These are phyloP conservation scores for Elsinoe fawcettii DNA, from an alignment of 2,329 filamentous ascomycete species.

Conservation along the genomic window DNA sequence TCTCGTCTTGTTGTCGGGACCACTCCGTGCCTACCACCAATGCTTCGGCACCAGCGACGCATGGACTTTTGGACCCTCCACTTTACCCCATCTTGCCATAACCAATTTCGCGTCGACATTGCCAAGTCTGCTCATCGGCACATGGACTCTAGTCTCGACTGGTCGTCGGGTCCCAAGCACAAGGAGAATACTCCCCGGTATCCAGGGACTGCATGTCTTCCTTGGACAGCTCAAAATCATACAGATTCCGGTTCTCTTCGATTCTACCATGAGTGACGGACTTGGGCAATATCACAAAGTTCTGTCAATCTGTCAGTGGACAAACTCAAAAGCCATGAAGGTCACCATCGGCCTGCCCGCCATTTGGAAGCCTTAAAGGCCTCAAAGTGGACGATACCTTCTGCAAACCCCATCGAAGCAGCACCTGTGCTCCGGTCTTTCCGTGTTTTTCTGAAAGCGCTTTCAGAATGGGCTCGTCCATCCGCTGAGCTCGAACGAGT, in stretches of 20 bases:
- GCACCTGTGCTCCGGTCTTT: slow-evolving; percentile 51
- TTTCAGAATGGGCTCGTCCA: slow-evolving; percentile 47
- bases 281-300: slow-evolving; percentile 56
- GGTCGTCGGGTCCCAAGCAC: slow-evolving; percentile 51
- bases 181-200: slow-evolving; percentile 49
- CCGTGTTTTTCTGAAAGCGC: slow-evolving; percentile 48
- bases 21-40: background rate
- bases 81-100: slow-evolving; percentile 1
- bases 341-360: background rate
- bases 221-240: slow-evolving; percentile 51
- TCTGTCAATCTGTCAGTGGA: slow-evolving; percentile 30
- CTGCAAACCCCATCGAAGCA: slow-evolving; percentile 55
- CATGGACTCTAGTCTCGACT: slow-evolving; percentile 29
- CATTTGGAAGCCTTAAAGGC: background rate
- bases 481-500: slow-evolving; percentile 38
- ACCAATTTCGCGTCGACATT: background rate
- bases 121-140: background rate
- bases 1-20: background rate
- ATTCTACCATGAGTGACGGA: slow-evolving; percentile 54
- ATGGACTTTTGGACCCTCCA: background rate
- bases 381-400: slow-evolving; percentile 33
- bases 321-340: background rate
- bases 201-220: slow-evolving; percentile 52
- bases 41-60: background rate
- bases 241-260: slow-evolving; percentile 52